A percentile compares a stretch with the other conserved stretches of the same genome.
These are phyloP conservation scores for Ceratocystiopsis sp. DNA, from an alignment of 2,329 filamentous ascomycete genomes.

Conservation along the genomic window DNA sequence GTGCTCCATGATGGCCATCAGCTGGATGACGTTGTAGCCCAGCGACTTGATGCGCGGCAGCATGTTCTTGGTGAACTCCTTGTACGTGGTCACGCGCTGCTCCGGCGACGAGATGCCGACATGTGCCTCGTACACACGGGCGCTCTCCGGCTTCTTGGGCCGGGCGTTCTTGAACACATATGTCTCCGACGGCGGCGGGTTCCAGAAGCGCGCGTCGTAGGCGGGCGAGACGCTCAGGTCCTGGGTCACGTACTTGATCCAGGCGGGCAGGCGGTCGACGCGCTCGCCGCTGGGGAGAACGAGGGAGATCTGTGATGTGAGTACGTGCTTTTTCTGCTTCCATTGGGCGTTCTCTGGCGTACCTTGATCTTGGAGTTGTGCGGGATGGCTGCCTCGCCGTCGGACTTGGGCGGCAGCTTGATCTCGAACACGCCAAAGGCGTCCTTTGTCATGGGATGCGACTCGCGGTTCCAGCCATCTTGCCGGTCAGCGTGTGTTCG, in stretches of 20 bases:
- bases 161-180: constrained; percentile 74
- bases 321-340: too few relatives aligned
- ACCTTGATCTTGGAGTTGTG: constrained; percentile 97
- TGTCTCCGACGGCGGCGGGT: constrained; percentile 57
- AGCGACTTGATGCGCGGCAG: constrained; percentile 77
- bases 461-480: constrained; percentile 75
- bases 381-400: constrained; percentile 63
- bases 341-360: constrained; percentile 7
- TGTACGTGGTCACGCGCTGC: constrained; percentile 77
- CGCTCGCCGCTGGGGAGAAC: constrained; percentile 62
- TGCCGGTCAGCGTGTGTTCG: too few relatives aligned
- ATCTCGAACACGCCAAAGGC: constrained; percentile 78
- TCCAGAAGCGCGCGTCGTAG: constrained; percentile 96
- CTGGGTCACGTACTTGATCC: constrained; percentile 96
- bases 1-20: constrained; percentile 99
- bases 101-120: constrained; percentile 94
- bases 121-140: constrained; percentile 96
- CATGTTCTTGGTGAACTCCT: constrained; percentile 89
- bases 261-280: constrained; percentile 78
- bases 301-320: constrained; percentile 52
- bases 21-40: constrained; percentile 93
- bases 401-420: constrained; percentile 42
- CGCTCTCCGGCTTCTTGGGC: constrained; percentile 68
- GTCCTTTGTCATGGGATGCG: constrained; percentile 78
- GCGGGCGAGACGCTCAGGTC: constrained; percentile 76